Evolutionary conservation across 176 grass and related monocot species (phyloP).

Genomic region (Alopecurus myosuroides): DNA sequence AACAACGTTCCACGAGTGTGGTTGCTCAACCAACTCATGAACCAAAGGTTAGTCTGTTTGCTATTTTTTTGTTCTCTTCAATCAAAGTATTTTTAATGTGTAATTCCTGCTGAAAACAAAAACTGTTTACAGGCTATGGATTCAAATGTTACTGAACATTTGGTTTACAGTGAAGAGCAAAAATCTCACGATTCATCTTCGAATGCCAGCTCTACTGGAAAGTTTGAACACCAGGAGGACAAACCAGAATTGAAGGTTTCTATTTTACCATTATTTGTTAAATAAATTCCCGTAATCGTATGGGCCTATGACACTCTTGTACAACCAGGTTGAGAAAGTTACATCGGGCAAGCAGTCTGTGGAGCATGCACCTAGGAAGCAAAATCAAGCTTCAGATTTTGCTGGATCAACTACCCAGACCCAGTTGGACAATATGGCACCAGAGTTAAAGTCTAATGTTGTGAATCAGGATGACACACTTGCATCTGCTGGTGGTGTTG

Average conservation of each 20-base stretch:
- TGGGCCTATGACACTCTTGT: background rate
- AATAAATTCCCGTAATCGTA: background rate
- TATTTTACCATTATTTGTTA: background rate
- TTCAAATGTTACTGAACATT: slow-evolving; percentile 36
- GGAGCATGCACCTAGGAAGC: slow-evolving; percentile 32
- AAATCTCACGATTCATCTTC: slow-evolving; percentile 25
- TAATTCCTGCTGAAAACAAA: background rate
- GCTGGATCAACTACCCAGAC: slow-evolving; percentile 24
- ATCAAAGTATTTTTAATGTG: background rate
- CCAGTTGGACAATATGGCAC: slow-evolving; percentile 18
- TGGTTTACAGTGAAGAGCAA: slow-evolving; percentile 41
- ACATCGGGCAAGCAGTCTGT: slow-evolving; percentile 37
- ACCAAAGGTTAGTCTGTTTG: slow-evolving; percentile 45
- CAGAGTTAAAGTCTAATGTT: slow-evolving; percentile 41
- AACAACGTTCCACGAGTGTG: slow-evolving; percentile 29
- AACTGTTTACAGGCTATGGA: slow-evolving; percentile 41
- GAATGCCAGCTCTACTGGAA: slow-evolving; percentile 29
- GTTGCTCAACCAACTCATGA: slow-evolving; percentile 37
- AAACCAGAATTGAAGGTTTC: slow-evolving; percentile 63
- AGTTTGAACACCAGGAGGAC: slow-evolving; percentile 49
- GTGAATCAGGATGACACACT: slow-evolving; percentile 31
- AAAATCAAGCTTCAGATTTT: slow-evolving; percentile 27
- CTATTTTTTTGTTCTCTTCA: slow-evolving; percentile 1
- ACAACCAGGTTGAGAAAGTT: slow-evolving; percentile 35
- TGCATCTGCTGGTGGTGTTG: slow-evolving; percentile 13